Percentiles rank a stretch among this genome's conserved stretches.
phyloP scores from a whole-genome alignment of 2,329 filamentous ascomycete species.

The Sclerotinia subarctica region DNA sequence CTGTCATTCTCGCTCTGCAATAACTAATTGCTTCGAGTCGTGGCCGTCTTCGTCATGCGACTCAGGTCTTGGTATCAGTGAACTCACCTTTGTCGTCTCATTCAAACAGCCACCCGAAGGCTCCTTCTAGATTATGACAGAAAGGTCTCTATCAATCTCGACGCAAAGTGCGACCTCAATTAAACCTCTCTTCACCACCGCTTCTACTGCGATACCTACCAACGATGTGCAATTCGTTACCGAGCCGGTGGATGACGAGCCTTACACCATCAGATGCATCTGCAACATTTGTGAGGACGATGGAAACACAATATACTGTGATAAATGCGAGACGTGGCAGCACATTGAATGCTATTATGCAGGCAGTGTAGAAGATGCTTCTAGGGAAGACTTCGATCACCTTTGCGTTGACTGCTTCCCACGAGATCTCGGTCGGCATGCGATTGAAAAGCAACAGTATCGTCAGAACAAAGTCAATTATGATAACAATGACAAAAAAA shows the following conservation, averaged over 20 bases:
- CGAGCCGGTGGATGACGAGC: conserved; percentile 66
- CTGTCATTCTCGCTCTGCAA: conserved; percentile 33
- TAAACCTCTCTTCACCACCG: conserved; percentile 29
- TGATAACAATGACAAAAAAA: conserved; percentile 61
- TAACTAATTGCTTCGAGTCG: conserved; percentile 36
- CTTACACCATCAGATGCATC: conserved; percentile 97
- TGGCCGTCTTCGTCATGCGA: conserved; percentile 41
- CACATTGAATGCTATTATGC: conserved; percentile 96
- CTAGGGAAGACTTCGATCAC: conserved; percentile 72
- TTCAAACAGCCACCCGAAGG: conserved; percentile 37
- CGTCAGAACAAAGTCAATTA: conserved; percentile 51
- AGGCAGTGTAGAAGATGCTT: conserved; percentile 65
- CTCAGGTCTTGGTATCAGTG: conserved; percentile 39
- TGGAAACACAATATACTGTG: conserved; percentile 95
- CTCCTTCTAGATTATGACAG: conserved; percentile 42
- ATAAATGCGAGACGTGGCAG: conserved; percentile 95
- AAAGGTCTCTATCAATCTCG: conserved; percentile 39
- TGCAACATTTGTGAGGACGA: conserved; percentile 93
- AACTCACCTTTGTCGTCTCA: conserved; percentile 38
- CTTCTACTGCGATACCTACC: conserved; percentile 27
- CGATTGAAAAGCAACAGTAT: conserved; percentile 68
- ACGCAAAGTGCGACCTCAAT: conserved; percentile 39
- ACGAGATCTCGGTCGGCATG: conserved; percentile 64
- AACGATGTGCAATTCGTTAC: conserved; percentile 37
- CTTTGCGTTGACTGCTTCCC: conserved; percentile 88